Evolutionary conservation across 148 eudicot genomes (phyloP).

Genomic region (Spergularia bocconei): DNA sequence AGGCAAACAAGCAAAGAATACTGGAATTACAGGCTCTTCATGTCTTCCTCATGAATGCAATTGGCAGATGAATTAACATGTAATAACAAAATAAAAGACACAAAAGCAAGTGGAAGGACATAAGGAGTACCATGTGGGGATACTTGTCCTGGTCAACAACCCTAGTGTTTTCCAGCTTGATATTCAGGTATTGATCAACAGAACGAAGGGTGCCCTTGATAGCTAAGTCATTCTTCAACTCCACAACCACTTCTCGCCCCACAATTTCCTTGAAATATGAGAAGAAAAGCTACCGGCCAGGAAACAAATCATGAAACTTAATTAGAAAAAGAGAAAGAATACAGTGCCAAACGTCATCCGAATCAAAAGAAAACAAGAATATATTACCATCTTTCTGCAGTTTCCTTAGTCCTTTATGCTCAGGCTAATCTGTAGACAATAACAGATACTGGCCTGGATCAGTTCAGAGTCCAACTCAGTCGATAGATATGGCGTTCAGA

Average conservation of each 20-base stretch:
- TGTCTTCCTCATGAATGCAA: background rate
- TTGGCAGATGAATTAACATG: background rate
- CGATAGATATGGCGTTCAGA: background rate
- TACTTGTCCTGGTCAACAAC: constrained; percentile 98
- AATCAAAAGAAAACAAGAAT: background rate
- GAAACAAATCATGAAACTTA: background rate
- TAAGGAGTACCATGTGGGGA: constrained; percentile 77
- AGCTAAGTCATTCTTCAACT: constrained; percentile 91
- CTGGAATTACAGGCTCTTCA: background rate
- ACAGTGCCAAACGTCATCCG: background rate
- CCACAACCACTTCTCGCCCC: constrained; percentile 93
- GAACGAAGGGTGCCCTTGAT: constrained; percentile 92
- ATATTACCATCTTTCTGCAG: constrained; percentile 24
- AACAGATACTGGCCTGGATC: background rate
- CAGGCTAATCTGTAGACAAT: background rate
- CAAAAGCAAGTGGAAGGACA: background rate
- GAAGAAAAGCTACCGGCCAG: constrained; percentile 71
- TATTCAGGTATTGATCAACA: constrained; percentile 94
- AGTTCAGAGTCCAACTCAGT: background rate
- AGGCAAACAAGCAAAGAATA: background rate
- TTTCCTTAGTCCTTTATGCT: background rate
- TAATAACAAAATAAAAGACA: background rate
- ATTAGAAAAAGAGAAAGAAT: background rate
- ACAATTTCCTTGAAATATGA: constrained; percentile 93
- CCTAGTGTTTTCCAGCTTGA: constrained; percentile 93